Conservation (phyloP, 208 protist species). For the Porcisia deanei region DNA sequence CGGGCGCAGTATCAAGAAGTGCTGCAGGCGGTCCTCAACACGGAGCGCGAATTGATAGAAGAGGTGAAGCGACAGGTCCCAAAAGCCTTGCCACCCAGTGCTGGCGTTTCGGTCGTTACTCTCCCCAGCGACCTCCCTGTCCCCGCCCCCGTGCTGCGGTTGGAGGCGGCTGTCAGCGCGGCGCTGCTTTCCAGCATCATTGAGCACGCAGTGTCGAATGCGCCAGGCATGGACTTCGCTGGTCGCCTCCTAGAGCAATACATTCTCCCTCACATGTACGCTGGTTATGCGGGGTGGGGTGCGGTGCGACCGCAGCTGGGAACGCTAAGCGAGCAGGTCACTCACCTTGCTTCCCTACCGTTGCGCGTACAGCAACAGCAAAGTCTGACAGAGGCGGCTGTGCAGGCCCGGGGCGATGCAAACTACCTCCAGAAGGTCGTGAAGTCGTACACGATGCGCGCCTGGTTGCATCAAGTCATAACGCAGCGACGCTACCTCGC, state of each 20-base stretch:
- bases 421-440: conserved; percentile 67
- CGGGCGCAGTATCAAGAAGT: conserved; percentile 15
- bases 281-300: conserved; percentile 44
- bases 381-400: conserved; percentile 22
- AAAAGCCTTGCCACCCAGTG: not conserved
- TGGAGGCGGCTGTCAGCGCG: conserved; percentile 65
- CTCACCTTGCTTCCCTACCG: conserved; percentile 55
- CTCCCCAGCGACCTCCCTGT: conserved; percentile 55
- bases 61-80: conserved; percentile 17
- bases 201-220: conserved; percentile 46
- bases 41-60: conserved; percentile 28
- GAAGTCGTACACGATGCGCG: conserved; percentile 68
- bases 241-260: conserved; percentile 61
- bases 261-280: conserved; percentile 82
- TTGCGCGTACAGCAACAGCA: conserved; percentile 42
- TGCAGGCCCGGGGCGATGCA: conserved; percentile 55
- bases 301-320: conserved; percentile 48
- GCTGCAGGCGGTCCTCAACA: conserved; percentile 23
- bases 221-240: conserved; percentile 66
- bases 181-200: conserved; percentile 77
- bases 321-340: conserved; percentile 71
- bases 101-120: conserved; percentile 38
- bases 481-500: conserved; percentile 19
- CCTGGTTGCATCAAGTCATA: conserved; percentile 54
- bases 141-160: conserved; percentile 49